These are phyloP conservation scores for Coniochaeta sp. DNA, from an alignment of 2,329 filamentous ascomycete genomes.

Conservation along the genomic window DNA sequence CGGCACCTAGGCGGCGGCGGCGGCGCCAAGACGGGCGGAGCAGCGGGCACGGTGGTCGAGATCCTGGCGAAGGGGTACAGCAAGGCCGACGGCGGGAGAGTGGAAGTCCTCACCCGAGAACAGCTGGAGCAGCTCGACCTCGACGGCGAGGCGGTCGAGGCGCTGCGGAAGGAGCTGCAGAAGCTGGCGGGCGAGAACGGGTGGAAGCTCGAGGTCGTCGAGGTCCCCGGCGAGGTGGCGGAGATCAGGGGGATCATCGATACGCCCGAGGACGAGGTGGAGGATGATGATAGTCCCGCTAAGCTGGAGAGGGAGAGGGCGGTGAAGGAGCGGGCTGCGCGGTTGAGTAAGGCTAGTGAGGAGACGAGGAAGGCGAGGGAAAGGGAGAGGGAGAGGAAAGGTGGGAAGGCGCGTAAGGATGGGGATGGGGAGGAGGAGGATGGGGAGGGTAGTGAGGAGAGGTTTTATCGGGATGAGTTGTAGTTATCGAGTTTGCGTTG, in stretches of 20 bases:
- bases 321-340: slow-evolving; percentile 11
- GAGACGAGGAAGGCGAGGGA: slow-evolving; percentile 16
- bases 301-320: slow-evolving; percentile 9
- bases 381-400: slow-evolving; percentile 14
- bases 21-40: slow-evolving; percentile 23
- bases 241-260: slow-evolving; percentile 68
- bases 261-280: slow-evolving; percentile 43
- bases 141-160: slow-evolving; percentile 59
- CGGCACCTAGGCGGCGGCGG: slow-evolving; percentile 17
- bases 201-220: slow-evolving; percentile 77
- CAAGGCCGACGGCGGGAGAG: slow-evolving; percentile 52
- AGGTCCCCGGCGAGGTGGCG: slow-evolving; percentile 51
- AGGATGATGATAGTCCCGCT: slow-evolving; percentile 17
- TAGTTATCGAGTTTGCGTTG: slow-evolving; percentile 18
- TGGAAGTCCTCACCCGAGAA: slow-evolving; percentile 54
- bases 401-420: slow-evolving; percentile 9
- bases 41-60: slow-evolving; percentile 27
- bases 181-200: slow-evolving; percentile 61
- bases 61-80: slow-evolving; percentile 37
- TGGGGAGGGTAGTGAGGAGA: slow-evolving; percentile 38
- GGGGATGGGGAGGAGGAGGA: slow-evolving; percentile 12
- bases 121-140: slow-evolving; percentile 64
- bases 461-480: slow-evolving; percentile 41
- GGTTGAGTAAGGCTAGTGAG: slow-evolving; percentile 13
- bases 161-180: slow-evolving; percentile 61